Conservation (phyloP, 2,329 filamentous ascomycete genomes). For the Sporothrix phasma region DNA sequence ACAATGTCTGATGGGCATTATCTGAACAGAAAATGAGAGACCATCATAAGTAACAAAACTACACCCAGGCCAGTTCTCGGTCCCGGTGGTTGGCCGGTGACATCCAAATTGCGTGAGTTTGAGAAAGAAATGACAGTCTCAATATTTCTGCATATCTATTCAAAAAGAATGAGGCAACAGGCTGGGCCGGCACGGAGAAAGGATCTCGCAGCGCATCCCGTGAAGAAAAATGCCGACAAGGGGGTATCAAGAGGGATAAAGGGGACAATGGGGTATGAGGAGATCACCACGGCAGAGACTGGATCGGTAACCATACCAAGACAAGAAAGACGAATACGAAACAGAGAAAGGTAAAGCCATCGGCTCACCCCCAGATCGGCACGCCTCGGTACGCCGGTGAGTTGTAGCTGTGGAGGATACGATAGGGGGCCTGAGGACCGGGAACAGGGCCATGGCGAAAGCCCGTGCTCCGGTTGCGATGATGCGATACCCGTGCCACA, state of each 20-base stretch:
- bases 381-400: conserved; percentile 45
- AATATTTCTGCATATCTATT: too few species aligned
- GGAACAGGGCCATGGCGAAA: conserved; percentile 20
- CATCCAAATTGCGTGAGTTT: too few species aligned
- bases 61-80: too few species aligned
- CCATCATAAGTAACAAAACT: neutral
- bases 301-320: neutral
- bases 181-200: neutral
- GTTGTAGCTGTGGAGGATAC: conserved; percentile 49
- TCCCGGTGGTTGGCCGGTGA: too few species aligned
- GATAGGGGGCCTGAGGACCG: conserved; percentile 31
- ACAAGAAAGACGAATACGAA: neutral
- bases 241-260: conserved; percentile 4
- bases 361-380: conserved; percentile 43
- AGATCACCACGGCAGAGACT: neutral
- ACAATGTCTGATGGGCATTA: too few species aligned
- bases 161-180: neutral
- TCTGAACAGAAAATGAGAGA: too few species aligned
- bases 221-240: neutral
- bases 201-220: neutral
- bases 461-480: conserved; percentile 31
- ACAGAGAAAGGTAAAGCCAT: conserved; percentile 5
- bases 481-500: conserved; percentile 27
- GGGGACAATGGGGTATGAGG: neutral
- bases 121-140: too few species aligned